Evolutionary conservation across 1,284 basidiomycete genomes (phyloP).

Genomic region (Ustilago bromivora): DNA sequence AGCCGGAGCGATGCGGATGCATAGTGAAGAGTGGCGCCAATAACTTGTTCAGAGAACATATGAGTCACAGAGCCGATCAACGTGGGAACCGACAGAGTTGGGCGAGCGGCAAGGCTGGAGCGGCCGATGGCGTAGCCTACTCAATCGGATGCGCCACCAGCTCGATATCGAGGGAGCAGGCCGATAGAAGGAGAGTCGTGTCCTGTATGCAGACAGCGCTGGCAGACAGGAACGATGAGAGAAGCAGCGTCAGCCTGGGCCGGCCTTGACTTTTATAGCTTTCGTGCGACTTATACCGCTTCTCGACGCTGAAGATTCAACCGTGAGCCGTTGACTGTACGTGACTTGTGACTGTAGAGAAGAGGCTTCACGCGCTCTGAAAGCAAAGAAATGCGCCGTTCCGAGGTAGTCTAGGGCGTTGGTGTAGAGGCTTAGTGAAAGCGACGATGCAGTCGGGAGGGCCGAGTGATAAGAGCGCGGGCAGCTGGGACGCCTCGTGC

Average conservation of each 20-base stretch:
- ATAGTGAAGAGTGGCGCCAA: constrained; percentile 7
- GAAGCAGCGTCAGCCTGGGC: too few relatives aligned
- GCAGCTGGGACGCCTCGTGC: too few relatives aligned
- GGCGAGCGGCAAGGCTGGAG: not conserved
- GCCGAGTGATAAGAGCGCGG: not conserved
- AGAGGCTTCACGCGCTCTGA: too few relatives aligned
- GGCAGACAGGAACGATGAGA: too few relatives aligned
- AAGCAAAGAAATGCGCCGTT: too few relatives aligned
- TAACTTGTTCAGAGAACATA: not conserved
- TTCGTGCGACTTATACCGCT: too few relatives aligned
- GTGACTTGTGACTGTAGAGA: too few relatives aligned
- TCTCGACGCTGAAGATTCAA: too few relatives aligned
- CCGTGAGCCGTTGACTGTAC: too few relatives aligned
- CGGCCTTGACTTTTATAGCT: too few relatives aligned
- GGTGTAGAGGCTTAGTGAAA: not conserved
- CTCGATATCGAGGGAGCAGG: too few relatives aligned
- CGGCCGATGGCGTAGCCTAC: not conserved
- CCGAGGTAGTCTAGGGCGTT: not conserved
- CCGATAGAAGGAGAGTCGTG: too few relatives aligned
- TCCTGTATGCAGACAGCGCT: not conserved
- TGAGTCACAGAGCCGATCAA: constrained; percentile 6
- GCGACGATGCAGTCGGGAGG: not conserved
- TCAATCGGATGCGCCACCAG: not conserved
- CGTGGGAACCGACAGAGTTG: not conserved
- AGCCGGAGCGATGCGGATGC: constrained; percentile 21